phyloP scores from a whole-genome alignment of 2,329 filamentous ascomycete species.

The Ascocoryne sarcoides region DNA sequence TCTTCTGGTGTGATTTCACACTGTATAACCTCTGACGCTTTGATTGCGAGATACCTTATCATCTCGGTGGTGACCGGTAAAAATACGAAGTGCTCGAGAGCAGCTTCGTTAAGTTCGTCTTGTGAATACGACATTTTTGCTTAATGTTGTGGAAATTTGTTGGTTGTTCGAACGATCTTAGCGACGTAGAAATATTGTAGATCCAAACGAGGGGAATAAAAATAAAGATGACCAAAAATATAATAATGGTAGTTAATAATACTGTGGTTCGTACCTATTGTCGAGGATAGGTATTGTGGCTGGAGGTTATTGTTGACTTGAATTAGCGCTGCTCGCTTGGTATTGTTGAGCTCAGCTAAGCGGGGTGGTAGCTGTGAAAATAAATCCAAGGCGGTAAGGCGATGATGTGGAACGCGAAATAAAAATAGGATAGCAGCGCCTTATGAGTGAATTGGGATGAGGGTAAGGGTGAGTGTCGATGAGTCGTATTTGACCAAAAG shows the following conservation, averaged over 20 bases:
- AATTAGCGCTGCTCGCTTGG: too few species aligned
- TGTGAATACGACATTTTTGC: slow-evolving; percentile 14
- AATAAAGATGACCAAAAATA: too few species aligned
- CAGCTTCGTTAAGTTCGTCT: slow-evolving; percentile 49
- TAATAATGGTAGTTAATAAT: too few species aligned
- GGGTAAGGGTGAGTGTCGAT: neutral
- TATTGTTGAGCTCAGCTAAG: slow-evolving; percentile 10
- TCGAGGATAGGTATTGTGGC: neutral
- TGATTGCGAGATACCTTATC: slow-evolving; percentile 67
- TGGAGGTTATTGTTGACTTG: too few species aligned
- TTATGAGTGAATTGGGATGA: neutral
- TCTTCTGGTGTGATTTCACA: slow-evolving; percentile 58
- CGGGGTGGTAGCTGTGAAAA: slow-evolving; percentile 5
- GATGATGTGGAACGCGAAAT: slow-evolving; percentile 1
- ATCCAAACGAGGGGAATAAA: too few species aligned
- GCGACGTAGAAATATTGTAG: too few species aligned
- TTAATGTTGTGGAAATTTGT: too few species aligned
- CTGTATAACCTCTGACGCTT: slow-evolving; percentile 69
- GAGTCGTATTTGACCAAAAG: neutral
- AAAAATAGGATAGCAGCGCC: neutral
- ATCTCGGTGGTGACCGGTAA: slow-evolving; percentile 66
- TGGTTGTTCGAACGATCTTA: too few species aligned
- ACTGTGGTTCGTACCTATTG: too few species aligned
- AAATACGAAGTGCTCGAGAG: slow-evolving; percentile 74
- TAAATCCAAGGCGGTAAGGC: neutral